Evolutionary conservation across 2,329 filamentous ascomycete genomes (phyloP).

Genomic region (Chaetomium sp.): DNA sequence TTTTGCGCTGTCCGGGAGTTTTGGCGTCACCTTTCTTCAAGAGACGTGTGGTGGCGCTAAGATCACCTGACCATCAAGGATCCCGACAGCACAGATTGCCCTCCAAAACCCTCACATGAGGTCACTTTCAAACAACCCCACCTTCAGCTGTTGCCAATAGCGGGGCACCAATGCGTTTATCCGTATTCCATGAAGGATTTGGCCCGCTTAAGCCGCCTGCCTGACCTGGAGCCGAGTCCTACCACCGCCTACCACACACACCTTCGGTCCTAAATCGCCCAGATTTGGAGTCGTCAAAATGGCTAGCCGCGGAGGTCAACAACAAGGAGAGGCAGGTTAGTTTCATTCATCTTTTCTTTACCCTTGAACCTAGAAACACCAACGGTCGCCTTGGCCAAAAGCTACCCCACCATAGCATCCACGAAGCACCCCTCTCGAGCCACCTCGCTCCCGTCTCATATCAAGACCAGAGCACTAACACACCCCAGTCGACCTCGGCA

Average conservation of each 20-base stretch:
- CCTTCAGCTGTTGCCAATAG: slow-evolving; percentile 2
- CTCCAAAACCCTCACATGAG: slow-evolving; percentile 12
- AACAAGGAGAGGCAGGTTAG: slow-evolving; percentile 28
- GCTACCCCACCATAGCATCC: slow-evolving; percentile 11
- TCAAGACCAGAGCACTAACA: slow-evolving; percentile 5
- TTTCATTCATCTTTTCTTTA: neutral
- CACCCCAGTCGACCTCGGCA: slow-evolving; percentile 63
- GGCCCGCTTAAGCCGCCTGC: neutral
- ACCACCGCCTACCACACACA: neutral
- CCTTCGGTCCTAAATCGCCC: neutral
- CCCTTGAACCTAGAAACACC: neutral
- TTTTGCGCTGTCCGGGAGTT: too few relatives aligned
- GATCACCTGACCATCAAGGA: too few relatives aligned
- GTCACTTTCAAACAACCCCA: slow-evolving; percentile 15
- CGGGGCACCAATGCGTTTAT: slow-evolving; percentile 23
- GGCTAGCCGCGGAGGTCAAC: slow-evolving; percentile 27
- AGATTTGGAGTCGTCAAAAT: slow-evolving; percentile 13
- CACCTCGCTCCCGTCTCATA: neutral
- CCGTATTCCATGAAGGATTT: slow-evolving; percentile 2
- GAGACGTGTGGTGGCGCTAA: too few relatives aligned
- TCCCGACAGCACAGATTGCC: too few relatives aligned
- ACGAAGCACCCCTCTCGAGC: neutral
- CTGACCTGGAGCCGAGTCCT: neutral
- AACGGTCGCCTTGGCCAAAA: neutral
- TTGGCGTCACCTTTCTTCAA: too few relatives aligned